Base-by-base conservation (phyloP, 2,329 filamentous ascomycete genomes). In the Botryosphaeria dothidea region DNA sequence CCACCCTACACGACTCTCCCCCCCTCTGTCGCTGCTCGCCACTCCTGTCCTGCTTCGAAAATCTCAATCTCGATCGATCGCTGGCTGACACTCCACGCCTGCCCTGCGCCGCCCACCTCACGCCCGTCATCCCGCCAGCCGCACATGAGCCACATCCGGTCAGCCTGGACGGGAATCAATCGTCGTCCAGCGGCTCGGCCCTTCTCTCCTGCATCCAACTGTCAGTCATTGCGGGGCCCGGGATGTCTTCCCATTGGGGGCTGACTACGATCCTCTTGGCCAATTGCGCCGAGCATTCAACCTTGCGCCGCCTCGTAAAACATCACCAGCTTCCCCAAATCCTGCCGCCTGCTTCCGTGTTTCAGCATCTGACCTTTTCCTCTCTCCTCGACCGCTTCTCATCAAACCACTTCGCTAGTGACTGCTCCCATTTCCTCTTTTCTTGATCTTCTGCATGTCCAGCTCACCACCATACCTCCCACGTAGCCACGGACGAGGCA, bases 241-340 rank as follows among this genome's bases (percentile, higher is more conserved):
- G 56, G 17, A 60, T n/a, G 25, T 17, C 8, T 34, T 60, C 56
- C 56, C 9, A 60, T 60, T 60, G 56, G 56, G 38, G 56, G 38
- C 27, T 34, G 49, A 19, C 49, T 9, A 9, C 25, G 19, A 19
- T 27, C 9, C 17, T 34, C 27, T 34, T 34, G 29, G 29, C 49
- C 23, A 34, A 46, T 60, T 3, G 13, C 23, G 52, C 52, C 52
- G 34, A 57, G 46, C 46, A 9, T 5, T n/a, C 23, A 34, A 34
- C 15, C 49, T 52, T 52, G 49, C 49, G 27, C 49, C 27, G 15
- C n/a, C 29, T 19, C 29, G 49, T 52, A 52, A 34, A 41, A 34
- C 29, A 19, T 21, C 27, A 11, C 27, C 49, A 27, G 3, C 27
- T 21, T 34, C 49, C 4, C 46, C 8, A 23, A n/a, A 25, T 23